These are phyloP conservation scores for Linum usitatissimum DNA, from an alignment of 345 rosid genomes.

Conservation along the genomic window DNA sequence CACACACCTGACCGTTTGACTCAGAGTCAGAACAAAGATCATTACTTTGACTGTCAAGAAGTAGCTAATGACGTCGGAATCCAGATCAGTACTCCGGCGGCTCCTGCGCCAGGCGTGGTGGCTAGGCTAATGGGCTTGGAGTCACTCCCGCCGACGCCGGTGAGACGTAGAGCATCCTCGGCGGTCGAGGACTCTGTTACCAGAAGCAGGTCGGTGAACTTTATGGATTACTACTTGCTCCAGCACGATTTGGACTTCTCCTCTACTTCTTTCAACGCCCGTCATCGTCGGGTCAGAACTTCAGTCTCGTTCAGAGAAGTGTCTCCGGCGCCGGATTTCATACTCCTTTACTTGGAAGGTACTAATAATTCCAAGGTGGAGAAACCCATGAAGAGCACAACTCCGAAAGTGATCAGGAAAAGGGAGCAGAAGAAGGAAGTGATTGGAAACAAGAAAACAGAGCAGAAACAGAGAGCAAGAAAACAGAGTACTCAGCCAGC, in stretches of 20 bases:
- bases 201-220: slow-evolving; percentile 77
- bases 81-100: slow-evolving; percentile 7
- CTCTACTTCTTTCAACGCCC: not conserved
- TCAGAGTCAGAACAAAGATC: slow-evolving; percentile 11
- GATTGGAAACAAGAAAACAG: slow-evolving; percentile 8
- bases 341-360: slow-evolving; percentile 33
- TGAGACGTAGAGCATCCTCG: slow-evolving; percentile 13
- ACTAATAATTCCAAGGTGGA: slow-evolving; percentile 14
- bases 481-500: slow-evolving; percentile 18
- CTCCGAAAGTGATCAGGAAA: not conserved
- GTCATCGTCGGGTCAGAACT: slow-evolving; percentile 50
- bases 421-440: slow-evolving; percentile 22
- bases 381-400: slow-evolving; percentile 15
- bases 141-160: slow-evolving; percentile 39
- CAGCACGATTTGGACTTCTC: slow-evolving; percentile 29
- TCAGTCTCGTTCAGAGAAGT: slow-evolving; percentile 77
- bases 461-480: slow-evolving; percentile 10
- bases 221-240: slow-evolving; percentile 58
- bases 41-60: slow-evolving; percentile 7
- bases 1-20: slow-evolving; percentile 15
- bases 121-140: slow-evolving; percentile 86
- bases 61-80: not conserved
- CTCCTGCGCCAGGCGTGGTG: slow-evolving; percentile 48
- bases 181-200: slow-evolving; percentile 23
- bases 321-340: slow-evolving; percentile 22